Base-by-base conservation (phyloP, 1,284 basidiomycete genomes). In the Ganoderma sinense region DNA sequence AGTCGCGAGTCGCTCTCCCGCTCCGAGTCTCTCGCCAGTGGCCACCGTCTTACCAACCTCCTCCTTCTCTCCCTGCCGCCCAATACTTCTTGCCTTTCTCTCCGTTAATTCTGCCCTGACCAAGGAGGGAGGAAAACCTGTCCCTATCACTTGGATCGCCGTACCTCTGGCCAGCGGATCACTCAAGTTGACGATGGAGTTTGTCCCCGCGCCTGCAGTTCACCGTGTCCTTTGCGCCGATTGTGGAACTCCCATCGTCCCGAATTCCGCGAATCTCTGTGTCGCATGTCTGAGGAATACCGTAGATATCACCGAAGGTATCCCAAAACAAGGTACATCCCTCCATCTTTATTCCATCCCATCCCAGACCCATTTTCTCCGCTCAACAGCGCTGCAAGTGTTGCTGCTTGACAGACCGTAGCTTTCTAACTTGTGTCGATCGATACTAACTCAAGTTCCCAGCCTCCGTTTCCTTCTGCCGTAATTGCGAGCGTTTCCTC, bases 221-320 rank as follows among this genome's bases (percentile, higher is more conserved):
- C 93, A 92, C 79, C 86, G 91, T 20, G 92, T 95, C 10, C 87
- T 95, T 13, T 95, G 93, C 73, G 94, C 94, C 7, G 93, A 95
- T 81, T 95, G 94, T 76, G 93, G 94, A 89, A 83, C 78, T n/a
- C 95, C 95, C 66, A 99, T 99, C 79, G 91, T 94, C 63, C 95
- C 97, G 41, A 99, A 99, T 82, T 96, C 95, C 73, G 97, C 97
- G 65, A 98, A 98, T 84, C 87, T 98, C 56, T 99, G 97, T 82
- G 93, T 97, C n/a, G 91, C 89, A 65, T 97, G 96, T 79, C 84
- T 98, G 65, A 84, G 95, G 72, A 97, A 97, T 86, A 92, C 93
- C 31, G 92, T 99, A 72, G 97, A 99, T 81, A 98, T 99, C 79
- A 99, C 97, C 11, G 97, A 98, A 80, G 96, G 95, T 18, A 99